phyloP scores from a whole-genome alignment of 78 protist species.

The Abeoforma whisleri region DNA sequence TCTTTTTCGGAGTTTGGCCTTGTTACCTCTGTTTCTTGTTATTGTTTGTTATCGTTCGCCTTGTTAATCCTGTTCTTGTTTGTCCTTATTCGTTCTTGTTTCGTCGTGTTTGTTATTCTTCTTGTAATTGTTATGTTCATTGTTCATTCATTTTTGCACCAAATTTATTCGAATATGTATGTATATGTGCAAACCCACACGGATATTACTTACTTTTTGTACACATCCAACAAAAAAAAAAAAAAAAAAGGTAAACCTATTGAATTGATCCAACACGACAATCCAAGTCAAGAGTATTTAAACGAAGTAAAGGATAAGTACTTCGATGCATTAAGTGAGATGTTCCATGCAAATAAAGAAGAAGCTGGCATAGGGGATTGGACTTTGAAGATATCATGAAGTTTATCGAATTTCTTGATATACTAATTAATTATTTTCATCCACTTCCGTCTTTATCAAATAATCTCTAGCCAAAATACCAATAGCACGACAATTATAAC shows the following conservation, averaged over 20 bases:
- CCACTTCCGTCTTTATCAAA: too few species aligned
- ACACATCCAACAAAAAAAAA: not conserved
- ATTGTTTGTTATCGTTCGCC: not conserved
- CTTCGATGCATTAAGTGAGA: not conserved
- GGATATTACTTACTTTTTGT: too few species aligned
- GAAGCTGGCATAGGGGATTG: not conserved
- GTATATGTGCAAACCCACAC: too few species aligned
- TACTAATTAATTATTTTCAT: too few species aligned
- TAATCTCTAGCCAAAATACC: too few species aligned
- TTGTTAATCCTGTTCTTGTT: not conserved
- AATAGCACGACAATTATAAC: too few species aligned
- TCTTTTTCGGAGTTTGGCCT: not conserved
- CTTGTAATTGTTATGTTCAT: not conserved
- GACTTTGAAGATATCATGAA: too few species aligned
- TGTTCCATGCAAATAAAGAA: constrained; percentile 14
- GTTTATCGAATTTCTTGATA: too few species aligned
- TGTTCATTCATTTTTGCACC: not conserved
- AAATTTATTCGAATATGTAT: not conserved
- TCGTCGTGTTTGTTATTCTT: not conserved
- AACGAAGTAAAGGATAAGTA: not conserved
- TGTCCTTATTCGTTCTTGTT: not conserved
- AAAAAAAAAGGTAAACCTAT: constrained; percentile 1
- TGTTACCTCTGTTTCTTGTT: not conserved
- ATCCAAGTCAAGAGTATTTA: not conserved
- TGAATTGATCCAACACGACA: not conserved